phyloP scores from a whole-genome alignment of 1,284 basidiomycete species.

The Agroathelia rolfsii region DNA sequence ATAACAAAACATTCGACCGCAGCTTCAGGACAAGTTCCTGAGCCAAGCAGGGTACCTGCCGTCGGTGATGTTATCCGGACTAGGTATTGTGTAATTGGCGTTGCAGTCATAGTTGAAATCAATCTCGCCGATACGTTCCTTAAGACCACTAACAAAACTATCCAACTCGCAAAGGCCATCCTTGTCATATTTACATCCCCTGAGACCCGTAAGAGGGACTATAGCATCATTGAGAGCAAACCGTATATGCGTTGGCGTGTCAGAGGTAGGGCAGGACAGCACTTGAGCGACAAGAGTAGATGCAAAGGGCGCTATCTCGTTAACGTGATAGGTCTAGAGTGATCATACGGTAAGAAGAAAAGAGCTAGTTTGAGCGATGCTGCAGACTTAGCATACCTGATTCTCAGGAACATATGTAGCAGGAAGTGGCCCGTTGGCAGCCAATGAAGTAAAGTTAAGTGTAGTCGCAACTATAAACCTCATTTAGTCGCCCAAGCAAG shows the following conservation, averaged over 20 bases:
- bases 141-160: conserved; percentile 39
- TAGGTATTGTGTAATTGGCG: conserved; percentile 30
- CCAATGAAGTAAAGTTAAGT: conserved; percentile 53
- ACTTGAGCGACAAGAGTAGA: conserved; percentile 52
- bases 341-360: conserved; percentile 1
- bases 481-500: neutral
- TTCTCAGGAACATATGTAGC: conserved; percentile 46
- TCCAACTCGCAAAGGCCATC: conserved; percentile 47
- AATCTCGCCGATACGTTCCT: conserved; percentile 34
- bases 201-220: conserved; percentile 50
- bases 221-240: conserved; percentile 50
- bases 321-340: conserved; percentile 33
- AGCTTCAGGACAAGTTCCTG: too few relatives aligned
- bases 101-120: conserved; percentile 34
- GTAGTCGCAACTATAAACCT: conserved; percentile 36
- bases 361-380: neutral
- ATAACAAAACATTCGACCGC: too few relatives aligned
- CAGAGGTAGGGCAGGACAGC: conserved; percentile 35
- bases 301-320: conserved; percentile 44
- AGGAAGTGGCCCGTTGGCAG: conserved; percentile 44
- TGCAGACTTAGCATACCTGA: conserved; percentile 34
- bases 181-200: conserved; percentile 37
- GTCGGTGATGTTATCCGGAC: conserved; percentile 28
- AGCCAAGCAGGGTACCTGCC: conserved; percentile 23
- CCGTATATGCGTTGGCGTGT: conserved; percentile 35